Evolutionary conservation across 2,329 filamentous ascomycete species (phyloP), one percentile per base, ranked within the genome.

Genomic region (Xylaria sp.): DNA sequence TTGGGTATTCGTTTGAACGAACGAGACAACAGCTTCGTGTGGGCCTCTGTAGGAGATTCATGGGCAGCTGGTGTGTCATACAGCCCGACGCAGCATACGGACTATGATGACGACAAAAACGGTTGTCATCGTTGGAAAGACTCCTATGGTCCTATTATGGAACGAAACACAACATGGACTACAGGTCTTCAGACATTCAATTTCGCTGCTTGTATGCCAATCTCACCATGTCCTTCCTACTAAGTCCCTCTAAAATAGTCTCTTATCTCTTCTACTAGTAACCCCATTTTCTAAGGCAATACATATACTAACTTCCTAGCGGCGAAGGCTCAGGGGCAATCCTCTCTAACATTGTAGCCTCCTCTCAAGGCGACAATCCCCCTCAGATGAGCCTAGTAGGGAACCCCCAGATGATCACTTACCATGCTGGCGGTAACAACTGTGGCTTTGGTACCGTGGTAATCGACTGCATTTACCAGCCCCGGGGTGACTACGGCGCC

Each of bases 91-190:
- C 47, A 52, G 46, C 37, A 58, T 41, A 62, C 59, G 9, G 59
- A 62, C 46, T 62, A 62, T 58, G 59, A 62, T 23, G 53, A 47
- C 23, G 54, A 62, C 15, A 58, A 62, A n/a, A 38, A 58, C 40
- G 53, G 54, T 31, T 62, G 59, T 47, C 53, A 58, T 53, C 59
- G 59, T 31, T 58, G 59, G 59, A 62, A 58, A 41, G 49, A 59
- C 40, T 59, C 57, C 27, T 58, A 62, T 48, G 59, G 59, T 19
- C 59, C 59, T 58, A 52, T 62, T 23, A 58, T 62, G 46, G 59
- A 57, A 58, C 59, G 54, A 62, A 53, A 62, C 46, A 62, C 35
- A 38, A 55, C 53, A 21, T 62, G 59, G 54, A 58, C 46, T 21
- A 58, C 44, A 1, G 38, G 54, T 33, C 17, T 33, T 52, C 54